phyloP scores from a whole-genome alignment of 768 basidiomycete species.

The Galerina sulciceps region DNA sequence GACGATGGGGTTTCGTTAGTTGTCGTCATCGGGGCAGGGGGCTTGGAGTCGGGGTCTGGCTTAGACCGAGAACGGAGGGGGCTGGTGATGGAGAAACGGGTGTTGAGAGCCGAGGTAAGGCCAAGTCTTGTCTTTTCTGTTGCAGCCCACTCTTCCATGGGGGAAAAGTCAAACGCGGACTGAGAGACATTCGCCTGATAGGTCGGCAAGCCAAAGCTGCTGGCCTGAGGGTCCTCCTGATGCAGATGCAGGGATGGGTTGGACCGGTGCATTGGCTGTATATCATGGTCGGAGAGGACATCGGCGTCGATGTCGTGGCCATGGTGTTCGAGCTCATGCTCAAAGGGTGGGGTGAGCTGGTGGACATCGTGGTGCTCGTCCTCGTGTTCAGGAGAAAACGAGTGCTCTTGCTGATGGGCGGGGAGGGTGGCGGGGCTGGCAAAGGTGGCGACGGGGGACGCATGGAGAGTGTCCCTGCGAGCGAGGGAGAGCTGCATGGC shows the following conservation, averaged over 20 bases:
- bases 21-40: neutral
- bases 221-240: slow-evolving; percentile 38
- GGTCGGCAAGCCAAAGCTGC: slow-evolving; percentile 58
- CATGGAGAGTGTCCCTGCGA: slow-evolving; percentile 61
- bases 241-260: slow-evolving; percentile 39
- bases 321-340: slow-evolving; percentile 12
- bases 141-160: slow-evolving; percentile 78
- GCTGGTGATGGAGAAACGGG: slow-evolving; percentile 39
- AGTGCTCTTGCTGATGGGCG: slow-evolving; percentile 9
- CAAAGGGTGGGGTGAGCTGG: slow-evolving; percentile 48
- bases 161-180: slow-evolving; percentile 70
- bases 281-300: slow-evolving; percentile 11
- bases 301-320: slow-evolving; percentile 14
- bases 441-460: slow-evolving; percentile 33
- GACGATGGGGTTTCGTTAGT: neutral
- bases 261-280: slow-evolving; percentile 22
- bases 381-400: slow-evolving; percentile 11
- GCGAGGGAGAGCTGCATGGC: slow-evolving; percentile 79
- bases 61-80: slow-evolving; percentile 20
- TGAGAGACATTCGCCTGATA: slow-evolving; percentile 67
- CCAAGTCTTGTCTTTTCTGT: slow-evolving; percentile 72
- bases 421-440: slow-evolving; percentile 24
- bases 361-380: slow-evolving; percentile 35
- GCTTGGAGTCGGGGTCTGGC: slow-evolving; percentile 5
- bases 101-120: slow-evolving; percentile 46